A percentile compares a stretch with the other conserved stretches of the same genome.
phyloP scores from a whole-genome alignment of 345 rosid genomes.

The Erucastrum elatum region DNA sequence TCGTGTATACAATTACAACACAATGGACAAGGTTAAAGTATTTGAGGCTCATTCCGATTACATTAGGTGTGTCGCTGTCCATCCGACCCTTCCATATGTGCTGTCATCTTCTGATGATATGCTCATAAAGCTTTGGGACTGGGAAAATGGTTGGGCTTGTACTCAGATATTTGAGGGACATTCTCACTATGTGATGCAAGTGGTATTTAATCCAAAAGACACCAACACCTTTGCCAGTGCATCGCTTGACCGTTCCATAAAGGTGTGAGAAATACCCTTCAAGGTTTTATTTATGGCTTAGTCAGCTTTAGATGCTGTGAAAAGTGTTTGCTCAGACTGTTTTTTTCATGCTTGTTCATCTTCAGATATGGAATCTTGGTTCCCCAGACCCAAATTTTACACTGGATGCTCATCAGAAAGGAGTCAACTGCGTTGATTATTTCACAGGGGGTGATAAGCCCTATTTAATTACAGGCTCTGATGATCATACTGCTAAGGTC shows the following conservation, averaged over 20 bases:
- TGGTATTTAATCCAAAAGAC: constrained; percentile 86
- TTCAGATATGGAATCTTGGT: constrained; percentile 94
- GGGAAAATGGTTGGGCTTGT: constrained; percentile 98
- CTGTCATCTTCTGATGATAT: constrained; percentile 97
- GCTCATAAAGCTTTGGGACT: constrained; percentile 99
- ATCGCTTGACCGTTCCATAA: constrained; percentile 88
- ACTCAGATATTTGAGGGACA: constrained; percentile 95
- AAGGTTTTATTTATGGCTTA: constrained; percentile 10
- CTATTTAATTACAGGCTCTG: constrained; percentile 86
- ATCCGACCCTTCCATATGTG: constrained; percentile 89
- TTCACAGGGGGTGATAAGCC: constrained; percentile 96
- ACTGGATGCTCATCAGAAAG: constrained; percentile 90
- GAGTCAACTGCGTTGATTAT: constrained; percentile 91
- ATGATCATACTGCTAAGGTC: constrained; percentile 95
- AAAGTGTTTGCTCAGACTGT: constrained; percentile 10
- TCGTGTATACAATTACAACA: constrained; percentile 90
- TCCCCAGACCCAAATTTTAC: constrained; percentile 93
- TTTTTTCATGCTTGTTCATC: constrained; percentile 24
- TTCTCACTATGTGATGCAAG: constrained; percentile 99
- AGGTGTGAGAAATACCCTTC: constrained; percentile 46
- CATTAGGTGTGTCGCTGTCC: constrained; percentile 92
- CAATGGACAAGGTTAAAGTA: constrained; percentile 87
- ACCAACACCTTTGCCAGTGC: constrained; percentile 96
- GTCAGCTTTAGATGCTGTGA: not conserved
- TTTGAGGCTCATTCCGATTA: constrained; percentile 96